A percentile compares a stretch with the other conserved stretches of the same genome.
Conservation (phyloP, 768 basidiomycete genomes). For the Dacryopinax primogenitus region DNA sequence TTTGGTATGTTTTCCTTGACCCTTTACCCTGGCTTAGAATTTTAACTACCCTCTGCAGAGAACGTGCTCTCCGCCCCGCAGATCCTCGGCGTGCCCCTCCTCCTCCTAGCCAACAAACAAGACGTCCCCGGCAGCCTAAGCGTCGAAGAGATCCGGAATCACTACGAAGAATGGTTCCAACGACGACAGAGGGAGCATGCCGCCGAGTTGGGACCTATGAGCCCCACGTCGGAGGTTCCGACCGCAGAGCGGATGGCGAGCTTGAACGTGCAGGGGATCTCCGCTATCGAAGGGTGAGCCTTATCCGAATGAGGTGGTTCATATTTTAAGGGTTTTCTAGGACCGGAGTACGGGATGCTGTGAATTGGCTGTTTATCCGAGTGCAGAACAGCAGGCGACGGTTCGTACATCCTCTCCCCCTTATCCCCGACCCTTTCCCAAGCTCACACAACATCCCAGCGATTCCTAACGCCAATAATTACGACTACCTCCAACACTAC, state of each 20-base stretch:
- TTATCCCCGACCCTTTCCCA: background rate
- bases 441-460: background rate
- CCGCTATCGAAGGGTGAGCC: conserved; percentile 76
- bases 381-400: conserved; percentile 71
- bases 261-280: conserved; percentile 79
- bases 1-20: conserved; percentile 53
- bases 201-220: conserved; percentile 40
- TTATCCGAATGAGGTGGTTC: background rate
- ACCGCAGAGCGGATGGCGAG: conserved; percentile 46
- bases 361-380: conserved; percentile 88
- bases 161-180: conserved; percentile 79
- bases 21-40: background rate
- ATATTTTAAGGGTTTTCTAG: conserved; percentile 29
- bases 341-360: conserved; percentile 76
- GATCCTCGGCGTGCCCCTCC: conserved; percentile 76
- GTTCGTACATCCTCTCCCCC: background rate
- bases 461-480: background rate
- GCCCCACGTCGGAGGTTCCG: conserved; percentile 14
- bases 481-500: background rate
- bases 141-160: conserved; percentile 79
- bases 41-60: conserved; percentile 32
- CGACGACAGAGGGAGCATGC: conserved; percentile 36
- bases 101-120: conserved; percentile 94
- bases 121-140: conserved; percentile 69
- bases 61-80: conserved; percentile 77